Evolutionary conservation across 2,329 filamentous ascomycete species (phyloP).

Genomic region (Pseudocercospora eumusae): DNA sequence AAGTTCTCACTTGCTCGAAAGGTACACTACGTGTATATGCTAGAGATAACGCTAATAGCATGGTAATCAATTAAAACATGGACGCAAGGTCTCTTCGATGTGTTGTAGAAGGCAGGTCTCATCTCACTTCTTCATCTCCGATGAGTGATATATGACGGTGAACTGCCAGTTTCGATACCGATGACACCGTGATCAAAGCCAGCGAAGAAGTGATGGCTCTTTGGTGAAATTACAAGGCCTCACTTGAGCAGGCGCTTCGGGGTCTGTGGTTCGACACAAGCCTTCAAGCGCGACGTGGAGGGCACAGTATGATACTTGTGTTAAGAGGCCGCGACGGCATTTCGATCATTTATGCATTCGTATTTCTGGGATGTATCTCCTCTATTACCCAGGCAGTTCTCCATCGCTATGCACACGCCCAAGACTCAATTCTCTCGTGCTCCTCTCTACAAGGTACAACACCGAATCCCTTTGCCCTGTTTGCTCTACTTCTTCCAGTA

Average conservation of each 20-base stretch:
- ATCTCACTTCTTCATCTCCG: no score
- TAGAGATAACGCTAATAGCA: no score
- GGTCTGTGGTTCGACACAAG: not conserved
- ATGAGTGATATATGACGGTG: no score
- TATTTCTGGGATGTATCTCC: not conserved
- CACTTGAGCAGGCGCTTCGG: not conserved
- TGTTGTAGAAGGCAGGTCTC: no score
- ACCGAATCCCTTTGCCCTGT: not conserved
- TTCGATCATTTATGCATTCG: not conserved
- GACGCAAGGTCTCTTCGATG: no score
- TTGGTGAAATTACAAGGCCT: no score
- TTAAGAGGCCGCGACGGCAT: not conserved
- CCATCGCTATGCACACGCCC: not conserved
- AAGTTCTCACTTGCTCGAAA: no score
- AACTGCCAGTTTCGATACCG: no score
- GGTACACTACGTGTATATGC: no score
- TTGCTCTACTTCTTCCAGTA: conserved; percentile 7
- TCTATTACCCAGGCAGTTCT: not conserved
- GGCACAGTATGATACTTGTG: not conserved
- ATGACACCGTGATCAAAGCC: no score
- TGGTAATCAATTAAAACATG: not conserved
- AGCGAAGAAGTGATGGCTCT: not conserved
- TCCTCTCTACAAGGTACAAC: not conserved
- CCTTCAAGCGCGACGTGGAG: not conserved
- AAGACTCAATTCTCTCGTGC: not conserved